Evolutionary conservation across 176 grass and related monocot genomes (phyloP).

Genomic region (Cenchrus fungigraminus): DNA sequence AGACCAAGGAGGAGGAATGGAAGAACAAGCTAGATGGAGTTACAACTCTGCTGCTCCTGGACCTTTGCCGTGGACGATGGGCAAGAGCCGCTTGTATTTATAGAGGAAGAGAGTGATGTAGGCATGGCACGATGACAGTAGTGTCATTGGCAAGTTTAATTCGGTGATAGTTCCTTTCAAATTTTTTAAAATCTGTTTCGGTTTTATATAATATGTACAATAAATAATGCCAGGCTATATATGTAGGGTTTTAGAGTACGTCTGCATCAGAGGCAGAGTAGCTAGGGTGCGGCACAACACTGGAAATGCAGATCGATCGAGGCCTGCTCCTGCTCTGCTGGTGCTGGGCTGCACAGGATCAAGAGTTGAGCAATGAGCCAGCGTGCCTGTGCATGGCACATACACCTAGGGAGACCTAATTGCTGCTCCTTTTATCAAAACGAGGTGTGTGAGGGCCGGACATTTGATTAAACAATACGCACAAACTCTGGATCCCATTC

Average conservation of each 20-base stretch:
- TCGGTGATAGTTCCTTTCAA: not conserved
- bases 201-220: no score
- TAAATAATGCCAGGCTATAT: not conserved
- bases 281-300: constrained; percentile 13
- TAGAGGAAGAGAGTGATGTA: constrained; percentile 19
- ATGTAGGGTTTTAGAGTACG: constrained; percentile 18
- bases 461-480: constrained; percentile 24
- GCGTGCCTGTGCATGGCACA: constrained; percentile 31
- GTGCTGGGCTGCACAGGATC: not conserved
- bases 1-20: not conserved
- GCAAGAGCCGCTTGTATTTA: constrained; percentile 36
- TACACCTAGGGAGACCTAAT: not conserved
- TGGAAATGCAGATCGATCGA: not conserved
- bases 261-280: constrained; percentile 9
- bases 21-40: not conserved
- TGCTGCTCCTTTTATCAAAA: not conserved
- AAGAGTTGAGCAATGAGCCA: constrained; percentile 30
- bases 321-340: not conserved
- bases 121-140: not conserved
- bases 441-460: not conserved
- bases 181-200: not conserved
- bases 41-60: not conserved
- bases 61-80: not conserved
- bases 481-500: constrained; percentile 4
- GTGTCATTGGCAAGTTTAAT: not conserved